A percentile compares a stretch with the other conserved stretches of the same genome.
Evolutionary conservation across 257 asterid genomes (phyloP).

Genomic region (Coffea eugenioides): DNA sequence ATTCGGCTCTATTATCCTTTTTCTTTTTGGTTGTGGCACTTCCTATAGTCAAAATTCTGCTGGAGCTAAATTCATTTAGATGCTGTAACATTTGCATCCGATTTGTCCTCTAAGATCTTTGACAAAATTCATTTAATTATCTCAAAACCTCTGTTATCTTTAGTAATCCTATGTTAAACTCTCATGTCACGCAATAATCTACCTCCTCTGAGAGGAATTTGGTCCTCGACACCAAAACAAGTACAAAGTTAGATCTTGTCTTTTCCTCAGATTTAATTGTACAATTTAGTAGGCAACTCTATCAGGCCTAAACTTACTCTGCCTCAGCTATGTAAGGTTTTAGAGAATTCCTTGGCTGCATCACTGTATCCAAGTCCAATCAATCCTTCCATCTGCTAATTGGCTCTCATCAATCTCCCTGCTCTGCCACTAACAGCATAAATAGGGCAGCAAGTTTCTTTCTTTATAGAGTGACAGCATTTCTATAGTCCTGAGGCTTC

Average conservation of each 20-base stretch:
- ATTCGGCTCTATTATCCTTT: too few relatives aligned
- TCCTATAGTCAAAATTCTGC: neutral
- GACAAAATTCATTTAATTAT: neutral
- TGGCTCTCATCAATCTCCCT: neutral
- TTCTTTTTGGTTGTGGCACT: too few relatives aligned
- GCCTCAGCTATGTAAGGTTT: neutral
- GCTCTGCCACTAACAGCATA: neutral
- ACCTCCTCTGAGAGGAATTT: neutral
- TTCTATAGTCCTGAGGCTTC: conserved; percentile 69
- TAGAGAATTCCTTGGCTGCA: neutral
- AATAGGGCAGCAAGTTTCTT: neutral
- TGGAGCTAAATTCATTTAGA: neutral
- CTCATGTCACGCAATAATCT: too few relatives aligned
- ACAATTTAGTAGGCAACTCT: neutral
- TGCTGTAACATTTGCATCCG: neutral
- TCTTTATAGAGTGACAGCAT: neutral
- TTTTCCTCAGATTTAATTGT: neutral
- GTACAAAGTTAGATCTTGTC: neutral
- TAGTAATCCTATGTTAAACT: too few relatives aligned
- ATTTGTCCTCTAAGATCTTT: neutral
- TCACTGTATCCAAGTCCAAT: neutral
- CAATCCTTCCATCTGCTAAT: neutral
- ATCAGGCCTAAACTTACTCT: neutral
- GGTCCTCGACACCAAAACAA: neutral
- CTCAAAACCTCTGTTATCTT: neutral